These are phyloP conservation scores for Linaria vulgaris DNA, from an alignment of 257 asterid genomes.

Conservation along the genomic window DNA sequence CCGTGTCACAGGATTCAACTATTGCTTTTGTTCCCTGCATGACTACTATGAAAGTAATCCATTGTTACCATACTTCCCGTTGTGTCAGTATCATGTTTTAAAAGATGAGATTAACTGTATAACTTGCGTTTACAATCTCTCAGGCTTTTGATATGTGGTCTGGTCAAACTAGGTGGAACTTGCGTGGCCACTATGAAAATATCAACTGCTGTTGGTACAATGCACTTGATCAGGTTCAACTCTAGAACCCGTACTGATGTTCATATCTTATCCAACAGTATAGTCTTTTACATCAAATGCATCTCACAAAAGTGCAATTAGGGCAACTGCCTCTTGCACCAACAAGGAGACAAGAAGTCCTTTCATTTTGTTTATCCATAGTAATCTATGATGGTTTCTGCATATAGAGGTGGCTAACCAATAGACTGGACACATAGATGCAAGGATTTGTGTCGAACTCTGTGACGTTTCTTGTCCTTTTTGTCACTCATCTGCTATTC, in stretches of 20 bases:
- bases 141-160: constrained; percentile 92
- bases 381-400: no score
- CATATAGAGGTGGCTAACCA: no score
- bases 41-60: constrained; percentile 65
- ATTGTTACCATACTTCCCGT: constrained; percentile 9
- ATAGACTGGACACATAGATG: not conserved
- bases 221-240: constrained; percentile 72
- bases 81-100: constrained; percentile 11
- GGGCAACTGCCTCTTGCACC: not conserved
- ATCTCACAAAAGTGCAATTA: not conserved
- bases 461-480: no score
- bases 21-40: constrained; percentile 90
- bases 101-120: constrained; percentile 9
- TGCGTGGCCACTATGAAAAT: constrained; percentile 87
- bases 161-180: constrained; percentile 64
- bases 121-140: constrained; percentile 26
- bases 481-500: no score
- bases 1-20: constrained; percentile 65
- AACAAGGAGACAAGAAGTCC: not conserved
- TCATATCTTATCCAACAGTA: not conserved
- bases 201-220: constrained; percentile 88
- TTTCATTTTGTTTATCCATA: not conserved
- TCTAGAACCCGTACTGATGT: constrained; percentile 3
- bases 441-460: not conserved
- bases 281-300: not conserved